Conservation (phyloP, 495 filamentous ascomycete species). For the Haplographium delicatum region DNA sequence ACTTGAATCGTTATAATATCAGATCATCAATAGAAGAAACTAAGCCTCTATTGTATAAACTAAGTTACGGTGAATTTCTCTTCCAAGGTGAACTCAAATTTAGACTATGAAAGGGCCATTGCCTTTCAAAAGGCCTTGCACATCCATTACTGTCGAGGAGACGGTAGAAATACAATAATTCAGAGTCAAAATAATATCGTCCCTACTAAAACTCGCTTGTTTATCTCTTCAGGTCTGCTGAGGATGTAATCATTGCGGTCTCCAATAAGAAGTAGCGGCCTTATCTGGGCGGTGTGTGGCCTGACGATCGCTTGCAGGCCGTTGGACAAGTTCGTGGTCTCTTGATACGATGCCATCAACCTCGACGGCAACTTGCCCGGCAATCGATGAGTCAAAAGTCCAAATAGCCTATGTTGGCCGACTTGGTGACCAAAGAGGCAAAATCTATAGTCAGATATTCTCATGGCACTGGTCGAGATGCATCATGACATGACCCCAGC, state of each 20-base stretch:
- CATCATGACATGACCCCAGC: slow-evolving; percentile 8
- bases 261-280: slow-evolving; percentile 18
- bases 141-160: slow-evolving; percentile 3
- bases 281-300: slow-evolving; percentile 18
- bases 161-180: not conserved
- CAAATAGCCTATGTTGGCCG: slow-evolving; percentile 3
- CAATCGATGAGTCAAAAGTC: not conserved
- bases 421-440: slow-evolving; percentile 6
- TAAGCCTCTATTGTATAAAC: no score
- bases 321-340: not conserved
- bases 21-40: no score
- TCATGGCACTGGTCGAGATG: slow-evolving; percentile 1
- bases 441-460: no score
- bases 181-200: slow-evolving; percentile 6
- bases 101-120: no score
- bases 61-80: no score
- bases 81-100: no score
- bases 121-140: not conserved
- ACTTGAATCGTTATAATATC: no score
- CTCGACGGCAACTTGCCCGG: not conserved
- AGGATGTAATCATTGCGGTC: slow-evolving; percentile 1
- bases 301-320: slow-evolving; percentile 15
- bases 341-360: slow-evolving; percentile 13
- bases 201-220: no score
- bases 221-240: slow-evolving; percentile 4